A percentile compares a stretch with the other conserved stretches of the same genome.
phyloP scores from a whole-genome alignment of 2,329 filamentous ascomycete species.

The Endothia cerciana region DNA sequence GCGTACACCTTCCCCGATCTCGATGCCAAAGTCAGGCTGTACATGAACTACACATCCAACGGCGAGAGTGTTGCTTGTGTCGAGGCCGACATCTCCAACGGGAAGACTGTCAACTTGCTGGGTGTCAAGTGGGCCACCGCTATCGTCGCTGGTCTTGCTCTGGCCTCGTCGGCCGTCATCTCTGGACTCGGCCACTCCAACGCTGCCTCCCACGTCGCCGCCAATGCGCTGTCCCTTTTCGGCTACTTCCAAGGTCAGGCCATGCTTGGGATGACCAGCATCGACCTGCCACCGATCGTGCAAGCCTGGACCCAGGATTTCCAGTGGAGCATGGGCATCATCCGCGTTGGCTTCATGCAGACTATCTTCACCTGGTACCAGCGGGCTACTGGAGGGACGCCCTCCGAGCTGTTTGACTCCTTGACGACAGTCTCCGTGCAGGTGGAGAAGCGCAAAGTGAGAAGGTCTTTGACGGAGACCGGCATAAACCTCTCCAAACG shows the following conservation, averaged over 20 bases:
- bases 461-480: slow-evolving; percentile 36
- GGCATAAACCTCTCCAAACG: slow-evolving; percentile 57
- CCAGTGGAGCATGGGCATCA: slow-evolving; percentile 97
- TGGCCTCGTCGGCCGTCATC: slow-evolving; percentile 84
- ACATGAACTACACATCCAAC: slow-evolving; percentile 71
- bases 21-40: slow-evolving; percentile 81
- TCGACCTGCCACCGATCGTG: slow-evolving; percentile 84
- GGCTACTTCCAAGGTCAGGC: slow-evolving; percentile 94
- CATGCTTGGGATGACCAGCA: slow-evolving; percentile 82
- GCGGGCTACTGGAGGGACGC: slow-evolving; percentile 84
- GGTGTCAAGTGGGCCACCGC: slow-evolving; percentile 90
- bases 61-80: slow-evolving; percentile 77
- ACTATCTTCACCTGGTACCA: slow-evolving; percentile 94
- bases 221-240: slow-evolving; percentile 92
- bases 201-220: slow-evolving; percentile 90
- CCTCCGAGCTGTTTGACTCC: slow-evolving; percentile 76
- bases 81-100: slow-evolving; percentile 85
- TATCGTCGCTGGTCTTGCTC: slow-evolving; percentile 80
- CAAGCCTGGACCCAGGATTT: slow-evolving; percentile 96
- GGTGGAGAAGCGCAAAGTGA: slow-evolving; percentile 65
- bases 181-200: slow-evolving; percentile 92
- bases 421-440: slow-evolving; percentile 79
- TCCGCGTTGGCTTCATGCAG: slow-evolving; percentile 85
- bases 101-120: slow-evolving; percentile 86
- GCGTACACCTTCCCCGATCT: slow-evolving; percentile 90